Evolutionary conservation across 2,329 filamentous ascomycete genomes (phyloP).

Genomic region (Xylogone sp.): DNA sequence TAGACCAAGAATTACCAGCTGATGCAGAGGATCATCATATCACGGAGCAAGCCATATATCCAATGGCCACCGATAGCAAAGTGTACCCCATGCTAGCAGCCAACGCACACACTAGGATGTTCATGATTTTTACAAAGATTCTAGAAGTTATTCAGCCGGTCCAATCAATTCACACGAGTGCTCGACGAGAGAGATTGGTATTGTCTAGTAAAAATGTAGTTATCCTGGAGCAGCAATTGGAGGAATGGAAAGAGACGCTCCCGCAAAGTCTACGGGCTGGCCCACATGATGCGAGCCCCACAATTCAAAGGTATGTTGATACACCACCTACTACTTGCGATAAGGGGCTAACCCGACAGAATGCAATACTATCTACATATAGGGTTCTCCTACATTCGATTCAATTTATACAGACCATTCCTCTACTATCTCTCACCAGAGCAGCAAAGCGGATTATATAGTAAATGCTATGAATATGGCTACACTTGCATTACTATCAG

Average conservation of each 20-base stretch:
- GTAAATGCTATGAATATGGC: constrained; percentile 71
- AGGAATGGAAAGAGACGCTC: constrained; percentile 58
- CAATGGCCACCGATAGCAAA: constrained; percentile 45
- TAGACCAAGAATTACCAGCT: constrained; percentile 60
- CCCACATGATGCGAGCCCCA: constrained; percentile 61
- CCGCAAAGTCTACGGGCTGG: constrained; percentile 74
- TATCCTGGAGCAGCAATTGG: constrained; percentile 56
- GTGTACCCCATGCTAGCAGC: constrained; percentile 60
- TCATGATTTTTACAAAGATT: constrained; percentile 57
- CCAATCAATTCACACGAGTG: constrained; percentile 42
- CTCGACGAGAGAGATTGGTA: constrained; percentile 29
- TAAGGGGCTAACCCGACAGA: constrained; percentile 25
- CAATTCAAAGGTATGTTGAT: constrained; percentile 63
- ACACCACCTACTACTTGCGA: constrained; percentile 24
- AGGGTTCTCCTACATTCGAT: constrained; percentile 72
- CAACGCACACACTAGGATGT: constrained; percentile 58
- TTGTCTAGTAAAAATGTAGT: constrained; percentile 58
- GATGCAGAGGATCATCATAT: constrained; percentile 63
- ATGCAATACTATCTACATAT: constrained; percentile 71
- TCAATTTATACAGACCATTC: constrained; percentile 78
- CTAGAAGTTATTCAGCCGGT: constrained; percentile 60
- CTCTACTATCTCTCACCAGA: constrained; percentile 72
- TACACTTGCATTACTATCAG: constrained; percentile 52
- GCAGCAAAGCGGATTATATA: constrained; percentile 51
- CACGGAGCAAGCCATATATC: constrained; percentile 48